Conservation (phyloP, 2,329 filamentous ascomycete species). For the Colletotrichum tamarilloi region DNA sequence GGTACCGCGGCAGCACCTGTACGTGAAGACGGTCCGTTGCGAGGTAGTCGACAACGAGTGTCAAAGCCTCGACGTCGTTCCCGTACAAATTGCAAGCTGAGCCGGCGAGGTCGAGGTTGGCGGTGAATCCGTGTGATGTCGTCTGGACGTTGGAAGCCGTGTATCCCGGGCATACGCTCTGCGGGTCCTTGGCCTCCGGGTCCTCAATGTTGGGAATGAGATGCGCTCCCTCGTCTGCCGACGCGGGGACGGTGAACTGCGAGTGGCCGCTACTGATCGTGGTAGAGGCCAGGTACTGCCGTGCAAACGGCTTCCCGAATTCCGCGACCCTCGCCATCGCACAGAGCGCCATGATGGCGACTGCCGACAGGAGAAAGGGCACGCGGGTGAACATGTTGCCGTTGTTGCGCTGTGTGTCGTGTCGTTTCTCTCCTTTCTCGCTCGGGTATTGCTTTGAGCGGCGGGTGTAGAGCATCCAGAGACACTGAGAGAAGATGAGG, state of each 20-base stretch:
- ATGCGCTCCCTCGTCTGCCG: constrained; percentile 17
- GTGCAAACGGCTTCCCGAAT: neutral
- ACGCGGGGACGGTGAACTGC: constrained; percentile 14
- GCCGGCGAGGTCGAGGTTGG: constrained; percentile 77
- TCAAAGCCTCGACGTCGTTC: constrained; percentile 75
- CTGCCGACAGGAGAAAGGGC: constrained; percentile 12
- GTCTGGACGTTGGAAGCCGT: constrained; percentile 68
- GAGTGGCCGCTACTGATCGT: neutral
- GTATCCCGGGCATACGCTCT: constrained; percentile 74
- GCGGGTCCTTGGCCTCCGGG: constrained; percentile 23
- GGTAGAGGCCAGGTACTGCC: constrained; percentile 1
- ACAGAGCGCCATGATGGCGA: constrained; percentile 22
- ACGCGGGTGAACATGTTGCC: neutral
- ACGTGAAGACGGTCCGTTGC: constrained; percentile 74
- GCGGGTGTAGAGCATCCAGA: constrained; percentile 14
- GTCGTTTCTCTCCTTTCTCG: constrained; percentile 1
- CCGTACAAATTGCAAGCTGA: constrained; percentile 82
- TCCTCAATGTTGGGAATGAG: constrained; percentile 30
- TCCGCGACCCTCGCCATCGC: constrained; percentile 13
- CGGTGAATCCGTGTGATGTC: constrained; percentile 69
- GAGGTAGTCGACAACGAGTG: constrained; percentile 76
- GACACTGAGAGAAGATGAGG: constrained; percentile 16
- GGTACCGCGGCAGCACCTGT: constrained; percentile 74
- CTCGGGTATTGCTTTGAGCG: neutral
- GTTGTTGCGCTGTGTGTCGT: neutral